Evolutionary conservation across 768 basidiomycete genomes (phyloP).

Genomic region (Chalciporus chontae): DNA sequence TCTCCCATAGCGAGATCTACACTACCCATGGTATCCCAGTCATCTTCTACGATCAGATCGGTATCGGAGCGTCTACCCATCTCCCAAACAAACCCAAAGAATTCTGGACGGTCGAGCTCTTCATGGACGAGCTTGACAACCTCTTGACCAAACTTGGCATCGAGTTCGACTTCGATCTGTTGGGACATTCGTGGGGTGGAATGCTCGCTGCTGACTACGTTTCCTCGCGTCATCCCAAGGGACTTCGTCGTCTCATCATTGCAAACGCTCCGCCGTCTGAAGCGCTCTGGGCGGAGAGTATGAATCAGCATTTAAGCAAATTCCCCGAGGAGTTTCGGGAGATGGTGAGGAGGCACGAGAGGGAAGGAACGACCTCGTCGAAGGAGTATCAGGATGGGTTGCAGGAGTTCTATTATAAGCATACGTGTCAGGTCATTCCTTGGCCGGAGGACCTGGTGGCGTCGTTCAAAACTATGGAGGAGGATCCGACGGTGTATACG

Average conservation of each 20-base stretch:
- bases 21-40: slow-evolving; percentile 33
- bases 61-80: slow-evolving; percentile 32
- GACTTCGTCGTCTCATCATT: slow-evolving; percentile 36
- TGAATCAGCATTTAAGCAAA: slow-evolving; percentile 19
- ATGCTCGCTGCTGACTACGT: slow-evolving; percentile 45
- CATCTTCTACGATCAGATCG: slow-evolving; percentile 49
- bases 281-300: slow-evolving; percentile 26
- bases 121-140: slow-evolving; percentile 52
- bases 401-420: slow-evolving; percentile 29
- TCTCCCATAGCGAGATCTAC: slow-evolving; percentile 33
- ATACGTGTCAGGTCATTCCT: slow-evolving; percentile 32
- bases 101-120: slow-evolving; percentile 33
- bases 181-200: slow-evolving; percentile 60
- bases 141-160: slow-evolving; percentile 42
- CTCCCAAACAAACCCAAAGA: slow-evolving; percentile 32
- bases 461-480: slow-evolving; percentile 23
- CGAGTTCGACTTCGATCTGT: slow-evolving; percentile 37
- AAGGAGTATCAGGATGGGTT: slow-evolving; percentile 33
- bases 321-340: slow-evolving; percentile 27
- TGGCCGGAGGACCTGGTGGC: slow-evolving; percentile 33
- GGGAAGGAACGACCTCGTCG: slow-evolving; percentile 29
- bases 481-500: slow-evolving; percentile 32
- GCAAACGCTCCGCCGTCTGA: slow-evolving; percentile 32
- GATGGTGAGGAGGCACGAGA: slow-evolving; percentile 32
- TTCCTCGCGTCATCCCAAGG: slow-evolving; percentile 35